Conservation (phyloP, 345 rosid genomes). For the Melaleuca quinquenervia region DNA sequence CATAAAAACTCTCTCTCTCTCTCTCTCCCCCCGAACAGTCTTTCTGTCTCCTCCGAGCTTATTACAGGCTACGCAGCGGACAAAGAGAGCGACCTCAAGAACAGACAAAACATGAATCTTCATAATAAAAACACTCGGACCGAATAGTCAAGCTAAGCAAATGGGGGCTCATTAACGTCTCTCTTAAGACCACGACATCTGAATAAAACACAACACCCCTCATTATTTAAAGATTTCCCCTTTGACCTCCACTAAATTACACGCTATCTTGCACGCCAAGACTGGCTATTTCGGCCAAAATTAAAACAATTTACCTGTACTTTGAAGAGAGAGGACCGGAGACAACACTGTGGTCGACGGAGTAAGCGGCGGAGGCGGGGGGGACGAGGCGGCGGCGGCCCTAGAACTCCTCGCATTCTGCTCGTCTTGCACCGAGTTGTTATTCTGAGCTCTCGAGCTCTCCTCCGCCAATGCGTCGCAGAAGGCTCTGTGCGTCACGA, state of each 20-base stretch:
- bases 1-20: neutral
- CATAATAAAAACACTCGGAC: neutral
- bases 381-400: constrained; percentile 15
- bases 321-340: constrained; percentile 56
- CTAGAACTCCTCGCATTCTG: neutral
- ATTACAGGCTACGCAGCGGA: constrained; percentile 1
- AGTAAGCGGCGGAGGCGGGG: constrained; percentile 51
- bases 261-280: neutral
- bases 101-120: constrained; percentile 11
- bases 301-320: constrained; percentile 31
- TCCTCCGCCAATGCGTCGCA: constrained; percentile 77
- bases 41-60: neutral
- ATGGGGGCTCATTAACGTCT: neutral
- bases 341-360: constrained; percentile 54
- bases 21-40: neutral
- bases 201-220: neutral
- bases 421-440: neutral
- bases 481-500: constrained; percentile 66
- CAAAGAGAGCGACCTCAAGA: constrained; percentile 18
- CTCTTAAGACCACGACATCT: neutral
- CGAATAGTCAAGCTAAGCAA: neutral
- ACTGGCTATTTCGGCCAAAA: neutral
- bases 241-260: neutral
- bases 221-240: neutral
- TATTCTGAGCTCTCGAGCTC: constrained; percentile 23